Base-by-base conservation (phyloP, 2,329 filamentous ascomycete species). In the Cordyceps farinosa region DNA sequence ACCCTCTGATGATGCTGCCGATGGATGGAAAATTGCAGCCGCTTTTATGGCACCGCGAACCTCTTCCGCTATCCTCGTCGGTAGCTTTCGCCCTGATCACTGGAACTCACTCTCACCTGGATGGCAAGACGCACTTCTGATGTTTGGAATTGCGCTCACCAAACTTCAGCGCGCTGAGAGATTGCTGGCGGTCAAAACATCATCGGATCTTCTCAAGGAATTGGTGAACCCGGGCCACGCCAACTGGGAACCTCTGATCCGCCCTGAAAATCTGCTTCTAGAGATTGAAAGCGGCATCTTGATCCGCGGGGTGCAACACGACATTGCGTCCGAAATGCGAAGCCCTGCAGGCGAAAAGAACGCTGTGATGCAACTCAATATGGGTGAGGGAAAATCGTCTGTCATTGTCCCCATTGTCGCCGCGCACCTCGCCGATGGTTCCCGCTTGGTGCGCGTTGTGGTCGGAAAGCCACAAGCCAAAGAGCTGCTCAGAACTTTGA, bases 331-430 rank as follows among this genome's bases (percentile, higher is more conserved):
- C 0, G 69, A 80, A 27, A 90, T 91, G 83, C 81, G 79, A 2
- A 61, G 67, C 0, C 79, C 81, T 0, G 67, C 69, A 0, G 69
- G 69, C 0, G 71, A 68, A 0, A 34, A 70, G 0, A 90, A 87
- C 66, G 71, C 79, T 0, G 81, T 87, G 0, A 81, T 90, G 76
- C 87, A 90, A 67, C 71, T 91, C 2, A 90, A 89, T 66, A 91
- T 91, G 87, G 88, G 88, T 0, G 82, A 89, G 68, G 88, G 88
- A 0, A 91, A 90, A 66, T 86, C 86, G 0, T 88, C 87, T 0
- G 84, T 90, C 1, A 90, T 92, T 57, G 79, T 88, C 0, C 88
- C 88, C 0, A 86, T 89, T 48, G 82, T 88, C 0, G 83, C 84
- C 0, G 74, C 82, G 0, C 72, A 77, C 0, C 71, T 89, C 0